Evolutionary conservation across 1,139 yeast species (phyloP).

Genomic region (Protomyces pachydermus): DNA sequence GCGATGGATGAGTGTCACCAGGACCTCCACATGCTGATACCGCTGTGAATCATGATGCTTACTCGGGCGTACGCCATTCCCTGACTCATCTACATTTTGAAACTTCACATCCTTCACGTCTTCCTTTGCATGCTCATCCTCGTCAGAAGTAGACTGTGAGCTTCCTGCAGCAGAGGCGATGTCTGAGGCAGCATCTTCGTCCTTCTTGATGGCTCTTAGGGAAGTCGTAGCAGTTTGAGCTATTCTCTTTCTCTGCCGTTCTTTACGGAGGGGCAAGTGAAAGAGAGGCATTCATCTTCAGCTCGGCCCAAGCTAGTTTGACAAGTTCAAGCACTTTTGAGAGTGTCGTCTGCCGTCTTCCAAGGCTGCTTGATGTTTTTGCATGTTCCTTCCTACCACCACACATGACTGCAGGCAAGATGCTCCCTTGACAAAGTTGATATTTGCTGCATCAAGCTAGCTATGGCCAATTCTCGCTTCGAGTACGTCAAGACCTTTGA

Average conservation of each 20-base stretch:
- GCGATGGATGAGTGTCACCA: conserved; percentile 22
- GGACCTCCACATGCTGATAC: conserved; percentile 18
- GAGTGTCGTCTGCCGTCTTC: no score
- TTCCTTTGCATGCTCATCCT: background rate
- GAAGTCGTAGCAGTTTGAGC: background rate
- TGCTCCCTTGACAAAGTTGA: no score
- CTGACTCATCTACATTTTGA: no score
- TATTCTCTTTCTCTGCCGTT: background rate
- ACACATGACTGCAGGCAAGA: no score
- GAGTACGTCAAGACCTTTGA: conserved; percentile 87
- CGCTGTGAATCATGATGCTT: conserved; percentile 9
- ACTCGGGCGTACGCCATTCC: background rate
- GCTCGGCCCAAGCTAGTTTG: background rate
- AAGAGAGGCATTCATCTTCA: background rate
- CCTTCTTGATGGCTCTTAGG: background rate
- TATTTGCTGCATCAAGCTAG: no score
- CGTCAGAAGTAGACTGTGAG: background rate
- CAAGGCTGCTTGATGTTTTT: no score
- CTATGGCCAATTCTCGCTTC: conserved; percentile 65
- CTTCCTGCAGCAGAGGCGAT: background rate
- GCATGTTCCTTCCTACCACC: no score
- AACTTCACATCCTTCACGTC: background rate
- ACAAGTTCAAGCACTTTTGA: no score
- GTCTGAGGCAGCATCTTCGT: background rate
- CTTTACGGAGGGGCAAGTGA: background rate